Conservation (phyloP, 1,284 basidiomycete genomes). For the Pseudomicrostroma phylloplanum region DNA sequence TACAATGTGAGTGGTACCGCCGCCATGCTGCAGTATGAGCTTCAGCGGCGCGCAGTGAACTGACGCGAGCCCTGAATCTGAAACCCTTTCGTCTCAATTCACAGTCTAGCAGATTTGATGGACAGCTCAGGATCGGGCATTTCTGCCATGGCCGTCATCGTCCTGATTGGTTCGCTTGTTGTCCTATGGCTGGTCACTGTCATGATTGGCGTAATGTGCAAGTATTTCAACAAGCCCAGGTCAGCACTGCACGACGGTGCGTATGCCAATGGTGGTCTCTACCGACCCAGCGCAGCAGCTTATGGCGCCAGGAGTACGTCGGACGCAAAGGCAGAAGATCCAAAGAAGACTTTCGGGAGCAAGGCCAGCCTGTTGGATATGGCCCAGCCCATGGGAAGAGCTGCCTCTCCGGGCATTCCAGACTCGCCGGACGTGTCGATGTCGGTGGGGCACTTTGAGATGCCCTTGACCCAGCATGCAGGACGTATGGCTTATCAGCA, state of each 20-base stretch:
- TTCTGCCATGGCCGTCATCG: neutral
- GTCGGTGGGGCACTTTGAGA: neutral
- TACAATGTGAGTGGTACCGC: too few species aligned
- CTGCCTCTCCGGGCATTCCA: neutral
- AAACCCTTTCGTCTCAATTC: too few species aligned
- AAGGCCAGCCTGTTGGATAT: neutral
- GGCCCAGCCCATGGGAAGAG: neutral
- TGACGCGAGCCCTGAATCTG: too few species aligned
- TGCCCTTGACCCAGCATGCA: neutral
- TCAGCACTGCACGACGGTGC: neutral
- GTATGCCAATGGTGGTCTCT: neutral
- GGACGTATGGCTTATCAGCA: neutral
- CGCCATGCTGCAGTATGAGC: too few species aligned
- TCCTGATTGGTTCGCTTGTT: neutral
- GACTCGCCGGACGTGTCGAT: neutral
- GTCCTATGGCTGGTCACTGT: neutral
- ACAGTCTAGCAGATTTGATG: too few species aligned
- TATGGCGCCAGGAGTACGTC: neutral
- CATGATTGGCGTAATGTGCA: slow-evolving; percentile 4
- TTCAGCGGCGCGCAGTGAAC: too few species aligned
- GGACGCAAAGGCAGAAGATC: neutral
- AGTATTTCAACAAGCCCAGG: neutral
- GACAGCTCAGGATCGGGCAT: neutral
- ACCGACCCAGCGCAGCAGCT: slow-evolving; percentile 3
- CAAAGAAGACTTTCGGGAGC: neutral